Evolutionary conservation across 768 basidiomycete species (phyloP).

Genomic region (Tricholoma terreum): DNA sequence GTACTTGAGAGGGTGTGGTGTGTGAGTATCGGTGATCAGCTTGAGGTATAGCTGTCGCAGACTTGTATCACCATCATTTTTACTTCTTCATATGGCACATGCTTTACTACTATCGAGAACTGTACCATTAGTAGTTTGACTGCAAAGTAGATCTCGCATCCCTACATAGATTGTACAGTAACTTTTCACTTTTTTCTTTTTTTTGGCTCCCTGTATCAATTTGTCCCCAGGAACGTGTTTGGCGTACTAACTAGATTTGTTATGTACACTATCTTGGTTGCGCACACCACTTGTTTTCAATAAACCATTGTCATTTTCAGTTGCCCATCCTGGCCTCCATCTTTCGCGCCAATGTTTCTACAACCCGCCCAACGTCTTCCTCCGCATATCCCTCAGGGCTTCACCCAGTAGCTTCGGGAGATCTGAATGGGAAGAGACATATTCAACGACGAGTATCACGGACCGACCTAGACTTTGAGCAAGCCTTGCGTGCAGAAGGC

Average conservation of each 20-base stretch:
- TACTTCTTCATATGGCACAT: background rate
- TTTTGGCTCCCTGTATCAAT: background rate
- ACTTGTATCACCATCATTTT: slow-evolving; percentile 3
- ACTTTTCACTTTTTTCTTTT: slow-evolving; percentile 11
- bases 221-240: slow-evolving; percentile 7
- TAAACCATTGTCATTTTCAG: slow-evolving; percentile 7
- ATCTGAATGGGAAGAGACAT: slow-evolving; percentile 35
- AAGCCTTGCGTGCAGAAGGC: slow-evolving; percentile 61
- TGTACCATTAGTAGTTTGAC: background rate
- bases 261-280: background rate
- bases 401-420: slow-evolving; percentile 55
- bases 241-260: background rate
- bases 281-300: slow-evolving; percentile 10
- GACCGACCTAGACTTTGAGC: slow-evolving; percentile 80
- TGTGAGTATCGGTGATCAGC: background rate
- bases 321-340: slow-evolving; percentile 61
- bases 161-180: slow-evolving; percentile 5
- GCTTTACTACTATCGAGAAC: slow-evolving; percentile 3
- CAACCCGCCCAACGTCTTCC: slow-evolving; percentile 39
- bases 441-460: slow-evolving; percentile 61
- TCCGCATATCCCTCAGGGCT: slow-evolving; percentile 49
- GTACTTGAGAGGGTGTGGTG: slow-evolving; percentile 19
- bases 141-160: background rate
- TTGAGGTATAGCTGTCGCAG: slow-evolving; percentile 1
- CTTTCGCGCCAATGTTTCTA: slow-evolving; percentile 51